phyloP scores from a whole-genome alignment of 768 basidiomycete genomes.

The Stropharia rugosoannulata region DNA sequence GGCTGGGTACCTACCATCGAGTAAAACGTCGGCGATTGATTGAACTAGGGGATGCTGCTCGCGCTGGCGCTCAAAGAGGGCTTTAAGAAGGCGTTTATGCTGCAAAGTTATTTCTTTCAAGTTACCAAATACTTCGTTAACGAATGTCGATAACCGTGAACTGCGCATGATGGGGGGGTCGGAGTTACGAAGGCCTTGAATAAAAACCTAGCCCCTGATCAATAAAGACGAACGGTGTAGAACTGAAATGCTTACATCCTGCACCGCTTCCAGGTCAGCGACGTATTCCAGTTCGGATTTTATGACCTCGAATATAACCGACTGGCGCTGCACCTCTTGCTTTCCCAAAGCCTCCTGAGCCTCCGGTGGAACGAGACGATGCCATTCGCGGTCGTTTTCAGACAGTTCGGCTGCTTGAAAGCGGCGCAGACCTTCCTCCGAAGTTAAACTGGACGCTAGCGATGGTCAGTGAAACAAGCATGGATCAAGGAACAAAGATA shows the following conservation, averaged over 20 bases:
- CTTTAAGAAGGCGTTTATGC: constrained; percentile 67
- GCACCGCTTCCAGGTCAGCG: constrained; percentile 67
- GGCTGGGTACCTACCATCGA: constrained; percentile 61
- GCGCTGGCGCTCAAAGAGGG: constrained; percentile 76
- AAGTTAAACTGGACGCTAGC: constrained; percentile 45
- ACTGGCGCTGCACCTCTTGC: constrained; percentile 82
- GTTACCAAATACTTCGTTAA: constrained; percentile 85
- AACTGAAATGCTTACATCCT: constrained; percentile 47
- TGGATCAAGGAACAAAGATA: constrained; percentile 28
- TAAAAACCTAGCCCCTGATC: constrained; percentile 55
- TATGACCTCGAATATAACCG: constrained; percentile 85
- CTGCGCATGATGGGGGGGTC: constrained; percentile 65
- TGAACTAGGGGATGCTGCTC: constrained; percentile 85
- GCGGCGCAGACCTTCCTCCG: constrained; percentile 59
- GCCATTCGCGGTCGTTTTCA: constrained; percentile 82
- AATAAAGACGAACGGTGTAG: neutral
- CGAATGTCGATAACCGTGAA: constrained; percentile 58
- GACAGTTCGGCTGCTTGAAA: constrained; percentile 69
- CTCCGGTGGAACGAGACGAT: constrained; percentile 70
- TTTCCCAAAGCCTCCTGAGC: constrained; percentile 71
- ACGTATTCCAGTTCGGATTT: constrained; percentile 90
- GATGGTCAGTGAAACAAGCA: constrained; percentile 15
- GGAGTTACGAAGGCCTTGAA: constrained; percentile 59
- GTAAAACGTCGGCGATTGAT: constrained; percentile 81
- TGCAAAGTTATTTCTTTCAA: constrained; percentile 62